Conservation (phyloP, 768 basidiomycete genomes). For the Cystobasidium onofrii region DNA sequence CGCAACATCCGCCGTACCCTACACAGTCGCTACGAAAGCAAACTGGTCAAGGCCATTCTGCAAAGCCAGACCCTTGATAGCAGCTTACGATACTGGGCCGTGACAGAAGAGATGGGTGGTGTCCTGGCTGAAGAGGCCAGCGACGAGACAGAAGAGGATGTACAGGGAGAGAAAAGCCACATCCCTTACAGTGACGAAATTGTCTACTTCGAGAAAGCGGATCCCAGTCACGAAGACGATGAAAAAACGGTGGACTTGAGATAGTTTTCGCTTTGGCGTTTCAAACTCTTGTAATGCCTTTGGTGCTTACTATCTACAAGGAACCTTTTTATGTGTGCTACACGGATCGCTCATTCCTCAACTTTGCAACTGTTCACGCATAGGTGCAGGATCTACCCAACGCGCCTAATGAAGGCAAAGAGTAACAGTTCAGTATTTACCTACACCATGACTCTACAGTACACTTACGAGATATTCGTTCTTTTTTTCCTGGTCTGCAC, state of each 20-base stretch:
- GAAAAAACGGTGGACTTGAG: slow-evolving; percentile 16
- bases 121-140: slow-evolving; percentile 8
- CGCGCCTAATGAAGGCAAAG: not conserved
- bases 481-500: slow-evolving; percentile 21
- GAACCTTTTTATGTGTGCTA: too few species aligned
- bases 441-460: too few species aligned
- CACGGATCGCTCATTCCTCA: too few species aligned
- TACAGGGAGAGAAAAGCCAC: not conserved
- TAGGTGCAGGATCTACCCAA: slow-evolving; percentile 19
- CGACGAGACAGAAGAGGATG: too few species aligned
- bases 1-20: slow-evolving; percentile 69
- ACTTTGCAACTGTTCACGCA: not conserved
- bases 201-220: slow-evolving; percentile 1
- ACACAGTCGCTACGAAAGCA: slow-evolving; percentile 61
- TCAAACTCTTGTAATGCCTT: too few species aligned
- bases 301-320: too few species aligned
- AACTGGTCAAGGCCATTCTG: slow-evolving; percentile 68
- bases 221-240: not conserved
- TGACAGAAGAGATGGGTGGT: slow-evolving; percentile 10
- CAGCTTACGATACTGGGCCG: slow-evolving; percentile 24
- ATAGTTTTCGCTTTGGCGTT: too few species aligned
- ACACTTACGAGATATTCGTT: slow-evolving; percentile 17
- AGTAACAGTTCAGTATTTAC: not conserved
- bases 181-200: not conserved
- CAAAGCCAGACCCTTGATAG: slow-evolving; percentile 71